A percentile compares a stretch with the other conserved stretches of the same genome.
phyloP scores from a whole-genome alignment of 1,284 basidiomycete genomes.

The Puccinia coronata region DNA sequence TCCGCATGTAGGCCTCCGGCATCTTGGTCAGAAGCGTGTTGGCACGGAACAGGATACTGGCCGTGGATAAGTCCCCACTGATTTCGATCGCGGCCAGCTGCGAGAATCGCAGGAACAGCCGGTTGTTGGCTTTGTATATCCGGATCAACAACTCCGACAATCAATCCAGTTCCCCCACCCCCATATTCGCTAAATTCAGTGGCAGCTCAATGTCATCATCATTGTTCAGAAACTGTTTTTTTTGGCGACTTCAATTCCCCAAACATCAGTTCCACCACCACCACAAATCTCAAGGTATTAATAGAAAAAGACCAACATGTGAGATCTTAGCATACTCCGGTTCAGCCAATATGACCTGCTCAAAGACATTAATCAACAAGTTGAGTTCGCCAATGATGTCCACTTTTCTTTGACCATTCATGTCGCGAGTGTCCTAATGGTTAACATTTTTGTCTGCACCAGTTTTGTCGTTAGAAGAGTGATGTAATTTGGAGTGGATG shows the following conservation, averaged over 20 bases:
- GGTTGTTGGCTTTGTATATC: constrained; percentile 63
- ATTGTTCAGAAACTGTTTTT: constrained; percentile 54
- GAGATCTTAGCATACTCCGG: constrained; percentile 35
- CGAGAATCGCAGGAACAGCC: constrained; percentile 56
- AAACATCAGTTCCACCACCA: constrained; percentile 55
- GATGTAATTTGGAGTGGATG: neutral
- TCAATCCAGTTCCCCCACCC: constrained; percentile 59
- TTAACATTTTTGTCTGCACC: neutral
- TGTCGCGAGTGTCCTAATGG: neutral
- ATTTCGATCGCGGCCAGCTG: constrained; percentile 55
- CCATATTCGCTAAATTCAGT: constrained; percentile 69
- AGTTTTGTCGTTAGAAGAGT: neutral
- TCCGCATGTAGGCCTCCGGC: constrained; percentile 47
- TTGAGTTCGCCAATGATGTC: constrained; percentile 37
- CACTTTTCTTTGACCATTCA: neutral
- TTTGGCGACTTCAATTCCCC: constrained; percentile 62
- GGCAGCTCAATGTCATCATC: constrained; percentile 47
- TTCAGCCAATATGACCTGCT: constrained; percentile 47
- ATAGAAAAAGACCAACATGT: constrained; percentile 42
- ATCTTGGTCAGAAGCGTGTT: constrained; percentile 48
- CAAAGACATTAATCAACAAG: constrained; percentile 33
- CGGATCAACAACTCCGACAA: constrained; percentile 63
- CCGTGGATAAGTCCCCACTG: constrained; percentile 48
- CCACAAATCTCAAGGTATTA: constrained; percentile 44
- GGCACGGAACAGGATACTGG: constrained; percentile 42